phyloP scores from a whole-genome alignment of 2,329 filamentous ascomycete genomes.

The Aureobasidium pullulans region DNA sequence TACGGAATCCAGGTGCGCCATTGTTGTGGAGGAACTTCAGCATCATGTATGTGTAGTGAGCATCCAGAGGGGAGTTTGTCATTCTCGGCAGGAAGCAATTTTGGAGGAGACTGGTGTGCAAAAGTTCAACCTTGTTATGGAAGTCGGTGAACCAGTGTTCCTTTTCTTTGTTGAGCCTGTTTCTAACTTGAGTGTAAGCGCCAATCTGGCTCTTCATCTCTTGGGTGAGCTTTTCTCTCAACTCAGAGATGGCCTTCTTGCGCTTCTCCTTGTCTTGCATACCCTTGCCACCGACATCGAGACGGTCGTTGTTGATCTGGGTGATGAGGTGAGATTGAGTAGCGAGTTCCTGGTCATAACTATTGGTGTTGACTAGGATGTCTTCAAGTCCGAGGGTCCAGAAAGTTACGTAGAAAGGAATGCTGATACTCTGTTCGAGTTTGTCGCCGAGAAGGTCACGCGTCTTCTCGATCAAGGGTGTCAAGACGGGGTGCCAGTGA shows the following conservation, averaged over 20 bases:
- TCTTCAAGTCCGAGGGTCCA: slow-evolving; percentile 86
- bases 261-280: slow-evolving; percentile 61
- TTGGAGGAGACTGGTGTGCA: slow-evolving; percentile 75
- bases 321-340: slow-evolving; percentile 60
- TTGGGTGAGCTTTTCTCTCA: slow-evolving; percentile 61
- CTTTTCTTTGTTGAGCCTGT: slow-evolving; percentile 68
- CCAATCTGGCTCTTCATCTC: slow-evolving; percentile 66
- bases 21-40: slow-evolving; percentile 80
- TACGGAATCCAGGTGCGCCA: slow-evolving; percentile 77
- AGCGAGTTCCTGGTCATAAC: slow-evolving; percentile 70
- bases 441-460: slow-evolving; percentile 53
- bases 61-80: slow-evolving; percentile 75
- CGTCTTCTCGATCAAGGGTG: slow-evolving; percentile 65
- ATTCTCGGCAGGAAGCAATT: slow-evolving; percentile 88
- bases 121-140: slow-evolving; percentile 53
- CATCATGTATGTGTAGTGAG: slow-evolving; percentile 81
- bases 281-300: slow-evolving; percentile 62
- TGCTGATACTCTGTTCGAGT: slow-evolving; percentile 62
- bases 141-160: slow-evolving; percentile 67
- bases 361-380: slow-evolving; percentile 64
- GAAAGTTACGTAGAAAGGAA: slow-evolving; percentile 82
- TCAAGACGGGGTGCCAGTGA: slow-evolving; percentile 60
- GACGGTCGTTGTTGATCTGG: slow-evolving; percentile 61
- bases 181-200: slow-evolving; percentile 58
- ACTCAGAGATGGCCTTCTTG: slow-evolving; percentile 60